Conservation (phyloP, 2,329 filamentous ascomycete species). For the Colletotrichum endophyticum region DNA sequence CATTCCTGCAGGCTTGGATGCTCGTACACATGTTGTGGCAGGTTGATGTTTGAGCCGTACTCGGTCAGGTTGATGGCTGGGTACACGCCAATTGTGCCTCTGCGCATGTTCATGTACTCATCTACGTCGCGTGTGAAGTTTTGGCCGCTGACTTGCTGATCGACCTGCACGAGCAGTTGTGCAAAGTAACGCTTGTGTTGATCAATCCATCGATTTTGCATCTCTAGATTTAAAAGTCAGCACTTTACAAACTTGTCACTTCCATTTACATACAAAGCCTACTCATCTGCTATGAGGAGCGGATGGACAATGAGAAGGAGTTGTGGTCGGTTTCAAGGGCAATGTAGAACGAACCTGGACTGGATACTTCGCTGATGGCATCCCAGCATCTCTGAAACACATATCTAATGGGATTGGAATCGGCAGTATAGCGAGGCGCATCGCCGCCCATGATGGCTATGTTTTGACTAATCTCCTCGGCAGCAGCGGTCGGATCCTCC, state of each 20-base stretch:
- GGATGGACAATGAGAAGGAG: not conserved
- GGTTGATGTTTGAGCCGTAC: not conserved
- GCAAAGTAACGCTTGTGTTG: not conserved
- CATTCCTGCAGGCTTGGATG: not conserved
- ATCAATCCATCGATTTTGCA: not conserved
- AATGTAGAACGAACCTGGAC: not conserved
- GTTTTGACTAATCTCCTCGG: not conserved
- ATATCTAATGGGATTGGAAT: not conserved
- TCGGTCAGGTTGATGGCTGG: not conserved
- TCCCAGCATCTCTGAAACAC: not conserved
- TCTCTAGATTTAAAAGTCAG: not conserved
- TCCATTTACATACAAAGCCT: not conserved
- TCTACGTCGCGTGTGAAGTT: not conserved
- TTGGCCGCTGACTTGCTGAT: not conserved
- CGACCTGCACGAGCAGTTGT: not conserved
- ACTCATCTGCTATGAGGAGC: not conserved
- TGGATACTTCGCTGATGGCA: not conserved
- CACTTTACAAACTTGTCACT: not conserved
- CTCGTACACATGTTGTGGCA: not conserved
- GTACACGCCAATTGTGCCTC: not conserved
- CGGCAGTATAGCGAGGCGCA: not conserved
- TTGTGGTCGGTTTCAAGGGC: not conserved
- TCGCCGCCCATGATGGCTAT: not conserved
- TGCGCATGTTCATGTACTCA: not conserved
- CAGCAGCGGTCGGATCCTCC: not conserved